Evolutionary conservation across 352 stramenopile species (phyloP).

Genomic region (Pythium sp.): DNA sequence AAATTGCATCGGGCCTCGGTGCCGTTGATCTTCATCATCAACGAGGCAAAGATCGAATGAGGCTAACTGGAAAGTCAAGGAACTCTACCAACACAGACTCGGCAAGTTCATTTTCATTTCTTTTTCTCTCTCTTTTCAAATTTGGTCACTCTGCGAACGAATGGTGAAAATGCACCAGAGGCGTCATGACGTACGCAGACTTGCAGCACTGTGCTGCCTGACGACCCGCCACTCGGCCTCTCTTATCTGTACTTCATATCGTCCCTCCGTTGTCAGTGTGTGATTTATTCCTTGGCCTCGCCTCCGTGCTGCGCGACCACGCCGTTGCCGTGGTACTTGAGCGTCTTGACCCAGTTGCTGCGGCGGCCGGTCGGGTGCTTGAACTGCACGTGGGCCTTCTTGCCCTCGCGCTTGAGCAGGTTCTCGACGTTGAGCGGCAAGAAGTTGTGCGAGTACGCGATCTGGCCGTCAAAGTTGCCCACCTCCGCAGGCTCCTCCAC

Average conservation of each 20-base stretch:
- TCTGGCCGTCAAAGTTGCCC: conserved; percentile 71
- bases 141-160: neutral
- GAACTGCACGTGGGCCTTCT: conserved; percentile 75
- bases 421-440: conserved; percentile 69
- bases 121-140: neutral
- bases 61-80: too few species aligned
- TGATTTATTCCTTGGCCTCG: conserved; percentile 60
- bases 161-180: neutral
- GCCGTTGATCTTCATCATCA: neutral
- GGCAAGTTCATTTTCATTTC: neutral
- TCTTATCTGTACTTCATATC: neutral
- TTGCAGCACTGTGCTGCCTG: neutral
- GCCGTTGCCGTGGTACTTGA: conserved; percentile 85
- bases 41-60: too few species aligned
- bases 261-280: neutral
- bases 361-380: conserved; percentile 69
- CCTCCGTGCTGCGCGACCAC: conserved; percentile 78
- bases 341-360: conserved; percentile 87
- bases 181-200: neutral
- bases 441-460: conserved; percentile 89
- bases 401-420: conserved; percentile 75
- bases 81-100: neutral
- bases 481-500: conserved; percentile 69
- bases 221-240: neutral
- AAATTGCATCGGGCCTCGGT: neutral